Evolutionary conservation across 192 early-diverging fungal species (phyloP).

Genomic region (Dispira parvispora): DNA sequence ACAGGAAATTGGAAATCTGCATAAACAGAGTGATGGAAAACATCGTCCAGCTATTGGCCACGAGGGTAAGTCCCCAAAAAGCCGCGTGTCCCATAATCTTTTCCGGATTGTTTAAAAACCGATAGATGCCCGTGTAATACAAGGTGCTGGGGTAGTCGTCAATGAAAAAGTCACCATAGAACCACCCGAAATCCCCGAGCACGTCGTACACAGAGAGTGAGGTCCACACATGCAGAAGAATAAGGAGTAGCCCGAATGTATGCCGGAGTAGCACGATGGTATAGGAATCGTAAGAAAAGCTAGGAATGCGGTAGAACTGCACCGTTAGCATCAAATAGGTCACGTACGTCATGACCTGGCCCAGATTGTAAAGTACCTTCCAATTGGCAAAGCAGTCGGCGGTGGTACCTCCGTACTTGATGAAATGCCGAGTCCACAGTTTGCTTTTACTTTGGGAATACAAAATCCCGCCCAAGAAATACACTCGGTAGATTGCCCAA

Average conservation of each 20-base stretch:
- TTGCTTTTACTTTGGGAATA: conserved; percentile 63
- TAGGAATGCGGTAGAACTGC: conserved; percentile 60
- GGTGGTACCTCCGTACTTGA: conserved; percentile 78
- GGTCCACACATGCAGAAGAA: conserved; percentile 82
- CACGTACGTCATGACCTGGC: conserved; percentile 80
- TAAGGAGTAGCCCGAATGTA: conserved; percentile 45
- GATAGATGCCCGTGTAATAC: conserved; percentile 84
- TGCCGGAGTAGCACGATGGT: conserved; percentile 50
- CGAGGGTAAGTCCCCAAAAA: conserved; percentile 83
- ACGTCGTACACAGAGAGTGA: conserved; percentile 82
- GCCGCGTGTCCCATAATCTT: conserved; percentile 87
- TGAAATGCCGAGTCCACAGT: conserved; percentile 79
- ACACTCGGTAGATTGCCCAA: conserved; percentile 79
- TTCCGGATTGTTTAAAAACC: conserved; percentile 88
- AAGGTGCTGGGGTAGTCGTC: conserved; percentile 54
- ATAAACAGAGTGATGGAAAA: conserved; percentile 69
- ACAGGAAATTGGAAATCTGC: conserved; percentile 69
- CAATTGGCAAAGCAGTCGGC: conserved; percentile 85
- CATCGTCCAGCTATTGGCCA: conserved; percentile 66
- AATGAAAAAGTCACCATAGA: conserved; percentile 95
- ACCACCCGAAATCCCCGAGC: conserved; percentile 93
- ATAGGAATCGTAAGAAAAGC: conserved; percentile 37
- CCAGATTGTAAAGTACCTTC: conserved; percentile 90
- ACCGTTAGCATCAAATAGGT: conserved; percentile 70
- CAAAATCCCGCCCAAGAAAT: conserved; percentile 59